These are phyloP conservation scores for Calycina marina DNA, from an alignment of 2,329 filamentous ascomycete genomes.

Conservation along the genomic window DNA sequence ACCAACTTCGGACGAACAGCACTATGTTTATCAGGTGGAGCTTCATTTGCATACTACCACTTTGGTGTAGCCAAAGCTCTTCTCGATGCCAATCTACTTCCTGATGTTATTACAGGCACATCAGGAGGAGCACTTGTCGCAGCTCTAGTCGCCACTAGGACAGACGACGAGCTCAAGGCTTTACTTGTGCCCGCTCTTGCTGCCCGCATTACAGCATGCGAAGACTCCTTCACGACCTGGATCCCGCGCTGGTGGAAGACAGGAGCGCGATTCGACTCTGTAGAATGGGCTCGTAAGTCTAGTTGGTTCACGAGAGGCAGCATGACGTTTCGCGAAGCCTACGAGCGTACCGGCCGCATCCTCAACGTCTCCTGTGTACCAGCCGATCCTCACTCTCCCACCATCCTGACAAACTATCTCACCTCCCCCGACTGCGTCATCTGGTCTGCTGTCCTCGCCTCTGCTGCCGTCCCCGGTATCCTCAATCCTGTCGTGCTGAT, in stretches of 20 bases:
- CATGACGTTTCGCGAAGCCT: conserved; percentile 89
- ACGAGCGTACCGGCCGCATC: conserved; percentile 82
- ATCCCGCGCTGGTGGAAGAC: conserved; percentile 76
- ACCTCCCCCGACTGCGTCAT: conserved; percentile 95
- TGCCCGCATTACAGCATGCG: conserved; percentile 17
- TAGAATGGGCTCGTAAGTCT: conserved; percentile 77
- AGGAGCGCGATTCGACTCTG: conserved; percentile 82
- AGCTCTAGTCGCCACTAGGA: conserved; percentile 73
- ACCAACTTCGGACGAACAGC: conserved; percentile 89
- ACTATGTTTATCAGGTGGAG: conserved; percentile 82
- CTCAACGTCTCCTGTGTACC: conserved; percentile 94
- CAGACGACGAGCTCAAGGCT: conserved; percentile 76
- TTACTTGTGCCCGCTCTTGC: conserved; percentile 37
- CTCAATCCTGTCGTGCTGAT: conserved; percentile 90
- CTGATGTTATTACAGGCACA: conserved; percentile 91
- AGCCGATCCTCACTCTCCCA: conserved; percentile 82
- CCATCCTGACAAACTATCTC: conserved; percentile 84
- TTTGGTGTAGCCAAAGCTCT: conserved; percentile 85
- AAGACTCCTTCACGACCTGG: conserved; percentile 66
- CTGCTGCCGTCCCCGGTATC: conserved; percentile 89
- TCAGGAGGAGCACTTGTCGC: conserved; percentile 88
- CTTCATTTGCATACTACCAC: conserved; percentile 93
- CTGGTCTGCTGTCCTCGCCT: conserved; percentile 91
- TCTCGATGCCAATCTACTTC: conserved; percentile 70
- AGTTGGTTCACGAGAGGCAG: conserved; percentile 86